Base-by-base conservation (phyloP, 805 yeast species). In the Nakazawaea populi region DNA sequence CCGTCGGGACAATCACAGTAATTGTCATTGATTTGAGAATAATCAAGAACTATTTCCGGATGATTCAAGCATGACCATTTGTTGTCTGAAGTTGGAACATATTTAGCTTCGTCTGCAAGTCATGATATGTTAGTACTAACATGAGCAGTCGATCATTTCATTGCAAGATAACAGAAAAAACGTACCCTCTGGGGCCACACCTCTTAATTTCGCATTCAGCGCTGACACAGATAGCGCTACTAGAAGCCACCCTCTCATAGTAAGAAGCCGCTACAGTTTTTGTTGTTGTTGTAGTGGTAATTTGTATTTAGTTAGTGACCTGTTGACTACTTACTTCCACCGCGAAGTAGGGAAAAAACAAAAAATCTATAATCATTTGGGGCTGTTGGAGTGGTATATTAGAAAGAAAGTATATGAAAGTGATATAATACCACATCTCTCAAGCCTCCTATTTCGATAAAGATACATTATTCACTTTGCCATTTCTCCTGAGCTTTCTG, bases 1-100 rank as follows among this genome's bases (percentile, higher is more conserved):
- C 98, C 98, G 68, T 94, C 99, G 0, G 97, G 97, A 70, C 98
- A 92, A 61, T 94, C 98, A 68, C 98, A 92, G 61, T 76, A 85
- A 58, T 90, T 86, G 65, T 94, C 97, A 64, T 92, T 92, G 58
- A 92, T 76, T 60, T 83, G 87, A 37, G 70, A 70, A 47, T 72
- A 71, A 40, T 83, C 72, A 18, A 92, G 67, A 24, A 71, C 72
- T 5, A 89, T 79, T n/a, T 79, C 76, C 0, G 94, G 85, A 60
- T 87, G 76, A 34, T 67, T 59, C 37, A 92, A 64, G 69, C 98
- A 92, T 5, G 71, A 66, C 89, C 94, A 92, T 46, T 72, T 65
- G 1, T 80, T 80, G 6, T 76, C 64, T 1, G 62, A 54, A 48
- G 75, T 76, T 1, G 91, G 82, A 6, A 61, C 58, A 60, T 88